A percentile compares a stretch with the other conserved stretches of the same genome.
These are phyloP conservation scores for Pelargonium citronellum DNA, from an alignment of 441 rosid genomes.

Conservation along the genomic window DNA sequence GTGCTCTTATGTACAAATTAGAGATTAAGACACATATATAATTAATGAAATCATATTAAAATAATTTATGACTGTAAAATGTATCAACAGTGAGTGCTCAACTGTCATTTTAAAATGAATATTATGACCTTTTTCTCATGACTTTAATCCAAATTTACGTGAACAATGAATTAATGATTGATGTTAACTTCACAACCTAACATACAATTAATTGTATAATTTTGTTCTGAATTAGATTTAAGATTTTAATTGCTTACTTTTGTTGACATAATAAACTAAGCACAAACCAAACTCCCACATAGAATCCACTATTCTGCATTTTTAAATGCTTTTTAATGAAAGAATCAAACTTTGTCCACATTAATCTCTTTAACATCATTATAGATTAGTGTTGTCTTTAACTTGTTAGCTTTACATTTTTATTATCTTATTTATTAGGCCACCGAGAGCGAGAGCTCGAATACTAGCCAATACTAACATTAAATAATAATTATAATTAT, in stretches of 20 bases:
- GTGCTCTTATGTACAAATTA: too few relatives aligned
- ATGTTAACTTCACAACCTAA: not conserved
- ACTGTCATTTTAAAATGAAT: not conserved
- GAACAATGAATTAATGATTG: not conserved
- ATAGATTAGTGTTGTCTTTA: not conserved
- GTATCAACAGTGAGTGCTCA: not conserved
- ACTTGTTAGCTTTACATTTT: not conserved
- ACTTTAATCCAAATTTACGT: not conserved
- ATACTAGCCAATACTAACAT: not conserved
- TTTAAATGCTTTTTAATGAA: not conserved
- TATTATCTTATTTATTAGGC: not conserved
- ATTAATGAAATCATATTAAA: too few relatives aligned
- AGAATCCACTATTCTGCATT: not conserved
- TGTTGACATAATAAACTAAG: not conserved
- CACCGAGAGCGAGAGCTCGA: not conserved
- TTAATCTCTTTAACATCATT: not conserved
- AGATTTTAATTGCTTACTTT: not conserved
- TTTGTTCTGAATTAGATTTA: not conserved
- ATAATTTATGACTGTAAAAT: not conserved
- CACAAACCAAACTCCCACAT: not conserved
- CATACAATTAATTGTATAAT: not conserved
- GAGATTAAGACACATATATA: too few relatives aligned
- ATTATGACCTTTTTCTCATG: not conserved
- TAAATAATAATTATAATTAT: too few relatives aligned
- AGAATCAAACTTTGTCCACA: not conserved